Evolutionary conservation across 805 yeast species (phyloP).

Genomic region (Saccharomycopsis oosterbeekiorum): DNA sequence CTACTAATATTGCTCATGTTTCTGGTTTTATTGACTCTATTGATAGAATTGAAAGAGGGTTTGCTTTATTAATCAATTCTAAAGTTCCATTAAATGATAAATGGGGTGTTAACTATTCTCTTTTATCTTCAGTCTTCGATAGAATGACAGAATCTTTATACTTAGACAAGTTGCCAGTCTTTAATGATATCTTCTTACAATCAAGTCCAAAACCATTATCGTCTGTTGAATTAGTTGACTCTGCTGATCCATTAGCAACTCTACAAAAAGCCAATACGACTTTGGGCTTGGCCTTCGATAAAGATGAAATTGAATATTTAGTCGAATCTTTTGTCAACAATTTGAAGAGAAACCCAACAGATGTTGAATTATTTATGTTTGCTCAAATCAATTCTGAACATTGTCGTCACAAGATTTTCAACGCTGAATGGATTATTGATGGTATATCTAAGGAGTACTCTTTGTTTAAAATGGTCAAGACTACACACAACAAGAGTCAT

Average conservation of each 20-base stretch:
- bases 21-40: constrained; percentile 69
- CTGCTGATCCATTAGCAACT: constrained; percentile 39
- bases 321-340: constrained; percentile 68
- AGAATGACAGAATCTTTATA: constrained; percentile 85
- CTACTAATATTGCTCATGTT: constrained; percentile 85
- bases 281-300: constrained; percentile 89
- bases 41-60: constrained; percentile 86
- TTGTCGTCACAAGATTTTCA: constrained; percentile 97
- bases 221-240: constrained; percentile 51
- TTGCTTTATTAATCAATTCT: constrained; percentile 62
- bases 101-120: constrained; percentile 40
- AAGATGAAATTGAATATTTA: constrained; percentile 86
- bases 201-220: constrained; percentile 79
- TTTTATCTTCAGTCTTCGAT: constrained; percentile 70
- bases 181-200: constrained; percentile 53
- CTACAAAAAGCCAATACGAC: constrained; percentile 68
- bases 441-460: constrained; percentile 63
- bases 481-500: constrained; percentile 76
- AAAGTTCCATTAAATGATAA: constrained; percentile 2
- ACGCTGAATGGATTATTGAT: constrained; percentile 97
- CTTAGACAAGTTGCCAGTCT: constrained; percentile 50
- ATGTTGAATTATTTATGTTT: constrained; percentile 96
- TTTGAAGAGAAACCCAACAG: constrained; percentile 86
- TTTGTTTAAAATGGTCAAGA: constrained; percentile 89
- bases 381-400: constrained; percentile 99